These are phyloP conservation scores for Sporothrix sp. DNA, from an alignment of 2,329 filamentous ascomycete species.

Conservation along the genomic window DNA sequence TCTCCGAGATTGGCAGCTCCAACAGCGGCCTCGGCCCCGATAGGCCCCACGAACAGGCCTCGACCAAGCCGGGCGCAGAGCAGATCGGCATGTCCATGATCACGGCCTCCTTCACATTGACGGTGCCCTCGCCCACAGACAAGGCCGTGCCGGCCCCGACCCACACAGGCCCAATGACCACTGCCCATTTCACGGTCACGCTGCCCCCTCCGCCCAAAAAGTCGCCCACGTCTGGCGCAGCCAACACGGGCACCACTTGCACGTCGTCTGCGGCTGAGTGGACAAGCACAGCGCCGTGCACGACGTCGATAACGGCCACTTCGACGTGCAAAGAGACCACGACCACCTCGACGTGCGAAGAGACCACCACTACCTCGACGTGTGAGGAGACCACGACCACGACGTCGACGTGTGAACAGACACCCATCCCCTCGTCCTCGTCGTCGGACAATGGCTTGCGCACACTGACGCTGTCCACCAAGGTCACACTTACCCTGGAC, in stretches of 20 bases:
- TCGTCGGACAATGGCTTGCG: not conserved
- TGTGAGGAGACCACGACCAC: too few relatives aligned
- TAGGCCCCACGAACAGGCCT: not conserved
- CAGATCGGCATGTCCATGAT: slow-evolving; percentile 1
- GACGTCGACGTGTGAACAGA: not conserved
- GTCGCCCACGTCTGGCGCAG: not conserved
- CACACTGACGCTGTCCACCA: slow-evolving; percentile 8
- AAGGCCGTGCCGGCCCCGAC: not conserved
- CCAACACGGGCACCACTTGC: not conserved
- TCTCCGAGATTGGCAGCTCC: not conserved
- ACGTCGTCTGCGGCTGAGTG: not conserved
- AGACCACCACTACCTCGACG: not conserved
- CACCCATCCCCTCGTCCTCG: not conserved
- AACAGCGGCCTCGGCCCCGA: not conserved
- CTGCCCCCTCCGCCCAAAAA: not conserved
- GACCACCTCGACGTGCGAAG: too few relatives aligned
- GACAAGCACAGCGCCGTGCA: not conserved
- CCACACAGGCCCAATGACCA: slow-evolving; percentile 4
- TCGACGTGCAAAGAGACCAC: too few relatives aligned
- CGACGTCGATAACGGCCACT: not conserved
- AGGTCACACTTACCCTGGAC: slow-evolving; percentile 4
- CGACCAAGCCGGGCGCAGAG: not conserved
- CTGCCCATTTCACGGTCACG: slow-evolving; percentile 10
- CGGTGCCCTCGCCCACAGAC: slow-evolving; percentile 1
- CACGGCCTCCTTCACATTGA: slow-evolving; percentile 19